Base-by-base conservation (phyloP, 2,329 filamentous ascomycete species). In the Periconia digitata region DNA sequence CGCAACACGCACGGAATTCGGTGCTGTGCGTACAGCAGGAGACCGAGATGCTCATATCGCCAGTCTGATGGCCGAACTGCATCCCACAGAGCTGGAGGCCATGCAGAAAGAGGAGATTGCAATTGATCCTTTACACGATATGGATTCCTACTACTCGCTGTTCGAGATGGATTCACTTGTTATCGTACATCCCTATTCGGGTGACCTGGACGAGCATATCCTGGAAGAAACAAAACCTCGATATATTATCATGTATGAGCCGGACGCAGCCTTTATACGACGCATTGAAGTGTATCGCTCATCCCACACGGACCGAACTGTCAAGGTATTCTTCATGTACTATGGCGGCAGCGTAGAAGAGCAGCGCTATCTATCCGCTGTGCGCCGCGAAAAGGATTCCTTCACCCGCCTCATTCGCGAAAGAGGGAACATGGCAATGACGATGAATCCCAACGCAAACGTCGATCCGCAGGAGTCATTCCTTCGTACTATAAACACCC, bases 181-280 rank as follows among this genome's bases (percentile, higher is more conserved):
- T 12, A 84, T 96, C 35, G 80, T 97, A 16, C 94, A 97, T 69
- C 88, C 94, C 1, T 99, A 96, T 68, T 91, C 96, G 50, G 92
- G 92, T 10, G 94, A 97, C 67, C 87, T 92, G 76, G 94, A 99
- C 69, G 94, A 97, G 67, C 90, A 95, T 68, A 81, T 97, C n/a
- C 81, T 99, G 1, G 92, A 99, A 69, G 94, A 99, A 72, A 80
- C 94, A 49, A 91, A 89, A 64, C 94, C 94, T 27, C 85, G 89
- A 51, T 96, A 96, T 71, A 90, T 99, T 50, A 88, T 99, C 74
- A 97, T 99, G 94, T 99, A 96, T 71, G 94, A 97, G 68, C 92
- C 94, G 1, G 91, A 97, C 57, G 85, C 92, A 3, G 86, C 92
- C 3, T 99, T 99, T 70, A 96, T 97, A 63, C 85, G 94, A 13